A percentile compares a stretch with the other conserved stretches of the same genome.
Evolutionary conservation across 1,139 yeast species (phyloP).

Genomic region (Petasospora rhodanensis): DNA sequence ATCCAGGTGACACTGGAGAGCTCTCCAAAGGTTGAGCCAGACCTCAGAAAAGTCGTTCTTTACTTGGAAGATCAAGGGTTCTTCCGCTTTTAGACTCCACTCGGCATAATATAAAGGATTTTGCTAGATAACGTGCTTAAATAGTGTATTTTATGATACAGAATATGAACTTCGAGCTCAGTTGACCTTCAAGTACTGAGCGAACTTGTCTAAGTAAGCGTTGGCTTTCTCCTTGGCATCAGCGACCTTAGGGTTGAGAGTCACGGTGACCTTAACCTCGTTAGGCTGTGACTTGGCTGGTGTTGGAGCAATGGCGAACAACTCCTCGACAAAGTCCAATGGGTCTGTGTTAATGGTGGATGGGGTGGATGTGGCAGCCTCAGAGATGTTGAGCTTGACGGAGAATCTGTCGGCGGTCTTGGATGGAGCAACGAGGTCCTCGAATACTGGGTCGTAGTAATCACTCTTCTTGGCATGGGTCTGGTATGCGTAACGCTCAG

Average conservation of each 20-base stretch:
- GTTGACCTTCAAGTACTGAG: constrained; percentile 13
- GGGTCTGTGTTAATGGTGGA: constrained; percentile 13
- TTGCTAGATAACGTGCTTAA: too few species aligned
- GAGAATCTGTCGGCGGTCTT: constrained; percentile 56
- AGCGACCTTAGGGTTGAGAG: constrained; percentile 40
- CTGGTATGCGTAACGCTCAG: constrained; percentile 40
- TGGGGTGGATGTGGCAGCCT: too few species aligned
- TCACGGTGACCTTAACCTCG: constrained; percentile 38
- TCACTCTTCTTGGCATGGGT: constrained; percentile 42
- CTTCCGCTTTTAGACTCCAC: constrained; percentile 47
- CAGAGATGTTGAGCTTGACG: constrained; percentile 18
- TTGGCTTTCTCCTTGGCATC: constrained; percentile 44
- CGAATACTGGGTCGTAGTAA: constrained; percentile 56
- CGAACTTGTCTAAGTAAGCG: constrained; percentile 29
- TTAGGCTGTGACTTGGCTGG: constrained; percentile 17
- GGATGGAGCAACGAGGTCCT: constrained; percentile 56
- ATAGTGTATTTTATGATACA: too few species aligned
- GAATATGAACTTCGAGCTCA: too few species aligned
- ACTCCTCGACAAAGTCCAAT: constrained; percentile 18
- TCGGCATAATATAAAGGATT: too few species aligned
- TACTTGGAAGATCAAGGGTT: constrained; percentile 79
- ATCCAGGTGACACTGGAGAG: constrained; percentile 54
- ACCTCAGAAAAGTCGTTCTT: constrained; percentile 47
- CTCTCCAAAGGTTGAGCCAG: constrained; percentile 55
- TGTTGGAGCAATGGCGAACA: constrained; percentile 16